A percentile compares a stretch with the other conserved stretches of the same genome.
Conservation (phyloP, 140 eudicot genomes). For the Oenanthe javanica region DNA sequence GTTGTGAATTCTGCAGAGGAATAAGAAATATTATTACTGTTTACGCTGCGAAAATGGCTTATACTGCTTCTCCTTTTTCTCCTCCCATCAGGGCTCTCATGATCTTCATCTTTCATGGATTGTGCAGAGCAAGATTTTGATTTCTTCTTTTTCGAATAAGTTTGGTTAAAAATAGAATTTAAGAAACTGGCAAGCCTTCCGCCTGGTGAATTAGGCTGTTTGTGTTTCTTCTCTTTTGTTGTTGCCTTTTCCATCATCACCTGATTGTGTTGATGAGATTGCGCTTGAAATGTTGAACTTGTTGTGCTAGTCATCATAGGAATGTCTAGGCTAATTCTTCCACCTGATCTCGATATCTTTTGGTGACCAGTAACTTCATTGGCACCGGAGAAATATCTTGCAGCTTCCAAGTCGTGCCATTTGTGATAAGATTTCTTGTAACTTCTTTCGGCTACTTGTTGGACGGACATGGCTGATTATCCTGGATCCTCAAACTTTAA, state of each 20-base stretch:
- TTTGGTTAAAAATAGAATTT: conserved; percentile 73
- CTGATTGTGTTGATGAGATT: conserved; percentile 6
- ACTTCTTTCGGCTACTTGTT: conserved; percentile 31
- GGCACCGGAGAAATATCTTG: conserved; percentile 55
- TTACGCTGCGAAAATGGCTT: conserved; percentile 47
- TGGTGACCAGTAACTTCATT: conserved; percentile 24
- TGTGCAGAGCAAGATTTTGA: conserved; percentile 40
- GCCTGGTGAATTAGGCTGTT: conserved; percentile 96
- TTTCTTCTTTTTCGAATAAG: conserved; percentile 56
- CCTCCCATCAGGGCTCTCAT: conserved; percentile 50
- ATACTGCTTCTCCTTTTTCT: conserved; percentile 87
- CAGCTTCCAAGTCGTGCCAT: conserved; percentile 81
- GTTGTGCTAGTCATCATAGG: conserved; percentile 22
- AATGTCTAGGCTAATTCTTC: conserved; percentile 77
- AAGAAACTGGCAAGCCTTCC: conserved; percentile 80
- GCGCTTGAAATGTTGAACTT: conserved; percentile 20
- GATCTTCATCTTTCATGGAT: conserved; percentile 51
- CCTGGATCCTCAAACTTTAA: neutral
- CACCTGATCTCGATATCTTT: conserved; percentile 13
- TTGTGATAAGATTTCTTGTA: conserved; percentile 51
- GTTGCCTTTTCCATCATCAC: conserved; percentile 26
- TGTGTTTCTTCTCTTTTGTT: conserved; percentile 49
- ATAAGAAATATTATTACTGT: conserved; percentile 1
- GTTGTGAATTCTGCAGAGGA: conserved; percentile 42
- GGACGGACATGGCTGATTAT: conserved; percentile 36